A percentile compares a stretch with the other conserved stretches of the same genome.
phyloP scores from a whole-genome alignment of 768 basidiomycete genomes.

The Suillus weaverae region DNA sequence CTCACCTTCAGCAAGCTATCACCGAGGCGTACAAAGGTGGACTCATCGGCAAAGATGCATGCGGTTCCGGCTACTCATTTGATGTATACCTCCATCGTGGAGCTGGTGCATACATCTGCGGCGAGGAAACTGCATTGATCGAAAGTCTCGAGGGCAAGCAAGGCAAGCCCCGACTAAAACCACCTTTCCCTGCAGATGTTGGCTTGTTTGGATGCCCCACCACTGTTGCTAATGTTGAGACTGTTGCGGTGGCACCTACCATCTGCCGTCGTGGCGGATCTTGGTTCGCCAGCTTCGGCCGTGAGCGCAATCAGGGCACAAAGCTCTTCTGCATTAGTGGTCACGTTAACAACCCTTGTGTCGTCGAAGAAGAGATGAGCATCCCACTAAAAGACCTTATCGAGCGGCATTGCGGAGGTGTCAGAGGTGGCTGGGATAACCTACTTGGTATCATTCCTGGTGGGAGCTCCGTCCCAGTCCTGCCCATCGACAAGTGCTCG shows the following conservation, averaged over 20 bases:
- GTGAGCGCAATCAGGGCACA: slow-evolving; percentile 93
- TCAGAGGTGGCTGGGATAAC: slow-evolving; percentile 95
- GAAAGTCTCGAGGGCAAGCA: slow-evolving; percentile 98
- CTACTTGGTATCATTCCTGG: slow-evolving; percentile 95
- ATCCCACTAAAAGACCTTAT: slow-evolving; percentile 92
- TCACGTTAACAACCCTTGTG: slow-evolving; percentile 97
- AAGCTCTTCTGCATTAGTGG: slow-evolving; percentile 96
- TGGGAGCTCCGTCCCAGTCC: slow-evolving; percentile 90
- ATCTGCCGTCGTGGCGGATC: slow-evolving; percentile 85
- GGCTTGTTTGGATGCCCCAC: slow-evolving; percentile 97
- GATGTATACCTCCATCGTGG: slow-evolving; percentile 99
- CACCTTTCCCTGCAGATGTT: slow-evolving; percentile 98
- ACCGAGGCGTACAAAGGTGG: slow-evolving; percentile 91
- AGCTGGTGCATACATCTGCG: slow-evolving; percentile 97
- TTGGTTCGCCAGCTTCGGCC: slow-evolving; percentile 93
- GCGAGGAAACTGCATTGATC: slow-evolving; percentile 97
- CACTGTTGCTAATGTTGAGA: slow-evolving; percentile 98
- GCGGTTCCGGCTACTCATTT: slow-evolving; percentile 90
- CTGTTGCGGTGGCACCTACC: slow-evolving; percentile 95
- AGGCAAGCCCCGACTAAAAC: slow-evolving; percentile 96
- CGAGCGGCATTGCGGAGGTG: slow-evolving; percentile 96
- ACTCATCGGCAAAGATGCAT: slow-evolving; percentile 86
- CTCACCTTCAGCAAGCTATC: slow-evolving; percentile 93
- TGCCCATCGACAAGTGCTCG: slow-evolving; percentile 79
- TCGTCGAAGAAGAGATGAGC: slow-evolving; percentile 99